phyloP scores from a whole-genome alignment of 805 yeast species.

The Starmerella floris region DNA sequence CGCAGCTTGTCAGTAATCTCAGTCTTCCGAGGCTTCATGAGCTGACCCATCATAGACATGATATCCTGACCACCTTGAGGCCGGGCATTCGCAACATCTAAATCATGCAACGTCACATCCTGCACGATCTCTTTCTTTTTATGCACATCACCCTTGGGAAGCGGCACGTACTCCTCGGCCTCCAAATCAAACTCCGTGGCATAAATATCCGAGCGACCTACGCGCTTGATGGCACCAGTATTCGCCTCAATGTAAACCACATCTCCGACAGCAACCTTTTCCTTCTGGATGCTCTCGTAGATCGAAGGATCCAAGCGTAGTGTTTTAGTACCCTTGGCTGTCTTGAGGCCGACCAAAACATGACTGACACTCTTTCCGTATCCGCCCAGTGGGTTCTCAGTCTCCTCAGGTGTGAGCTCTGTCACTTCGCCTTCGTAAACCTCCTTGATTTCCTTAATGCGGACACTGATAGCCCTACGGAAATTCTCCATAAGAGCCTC shows the following conservation, averaged over 20 bases:
- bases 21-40: slow-evolving; percentile 89
- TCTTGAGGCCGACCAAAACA: slow-evolving; percentile 84
- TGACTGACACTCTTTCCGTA: slow-evolving; percentile 94
- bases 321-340: slow-evolving; percentile 83
- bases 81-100: slow-evolving; percentile 90
- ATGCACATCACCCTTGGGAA: slow-evolving; percentile 98
- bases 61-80: slow-evolving; percentile 97
- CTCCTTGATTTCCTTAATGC: slow-evolving; percentile 93
- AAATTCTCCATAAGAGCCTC: slow-evolving; percentile 93
- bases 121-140: slow-evolving; percentile 96
- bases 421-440: slow-evolving; percentile 98
- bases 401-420: slow-evolving; percentile 88
- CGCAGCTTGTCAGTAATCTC: slow-evolving; percentile 93
- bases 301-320: slow-evolving; percentile 82
- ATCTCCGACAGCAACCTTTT: slow-evolving; percentile 87
- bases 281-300: slow-evolving; percentile 89
- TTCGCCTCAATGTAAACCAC: slow-evolving; percentile 94
- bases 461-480: slow-evolving; percentile 87
- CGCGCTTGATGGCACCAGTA: slow-evolving; percentile 93
- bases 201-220: slow-evolving; percentile 96
- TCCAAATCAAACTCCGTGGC: slow-evolving; percentile 97
- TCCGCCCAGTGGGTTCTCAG: slow-evolving; percentile 93
- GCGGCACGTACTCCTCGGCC: slow-evolving; percentile 96
- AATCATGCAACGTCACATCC: slow-evolving; percentile 90
- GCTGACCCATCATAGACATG: slow-evolving; percentile 90